Evolutionary conservation across 2,329 filamentous ascomycete species (phyloP), one percentile per base, ranked within the genome.

Genomic region (Botrytis fragariae): DNA sequence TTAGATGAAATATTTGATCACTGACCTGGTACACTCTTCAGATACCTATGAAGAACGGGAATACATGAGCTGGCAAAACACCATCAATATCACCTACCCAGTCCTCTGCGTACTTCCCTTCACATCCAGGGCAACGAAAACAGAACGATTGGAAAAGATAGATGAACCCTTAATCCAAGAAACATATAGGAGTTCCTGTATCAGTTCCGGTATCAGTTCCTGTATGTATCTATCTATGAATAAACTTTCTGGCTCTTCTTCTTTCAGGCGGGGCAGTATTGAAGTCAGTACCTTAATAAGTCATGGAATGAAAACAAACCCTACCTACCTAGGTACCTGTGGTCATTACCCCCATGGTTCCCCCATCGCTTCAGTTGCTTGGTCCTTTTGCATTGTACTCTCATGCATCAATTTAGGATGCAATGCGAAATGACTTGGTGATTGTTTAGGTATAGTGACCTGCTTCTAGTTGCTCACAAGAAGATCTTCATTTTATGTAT

Each of bases 61-160:
- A 67, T 67, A 54, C 32, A 54, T 67, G 64, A 67, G 32, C 32
- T 67, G 63, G 44, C 44, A 67, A 67, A 67, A 67, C 63, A 51
- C n/a, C 20, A 18, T 65, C 4, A 9, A 65, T 22, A 64, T 25
- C n/a, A 48, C 48, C 12, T 54, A 14, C 25, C 10, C 25, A n/a
- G 25, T n/a, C 5, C 48, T 54, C 48, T 54, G 25, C n/a, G 16
- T 14, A 37, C 59, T 37, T 8, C 32, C 22, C 25, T 25, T 5
- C 37, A 62, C 42, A 63, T 29, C 60, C 37, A 63, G 12, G 16
- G 37, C 60, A 29, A 39, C 59, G 20, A 61, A n/a, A 39, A 16
- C 59, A 29, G 18, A n/a, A 12, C 14, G 22, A 39, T 39, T 62
- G 60, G 60, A 25, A 2, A 8, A 9, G 14, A 16, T 35, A 6